phyloP scores from a whole-genome alignment of 1,139 yeast genomes.

The Pichia terricola region DNA sequence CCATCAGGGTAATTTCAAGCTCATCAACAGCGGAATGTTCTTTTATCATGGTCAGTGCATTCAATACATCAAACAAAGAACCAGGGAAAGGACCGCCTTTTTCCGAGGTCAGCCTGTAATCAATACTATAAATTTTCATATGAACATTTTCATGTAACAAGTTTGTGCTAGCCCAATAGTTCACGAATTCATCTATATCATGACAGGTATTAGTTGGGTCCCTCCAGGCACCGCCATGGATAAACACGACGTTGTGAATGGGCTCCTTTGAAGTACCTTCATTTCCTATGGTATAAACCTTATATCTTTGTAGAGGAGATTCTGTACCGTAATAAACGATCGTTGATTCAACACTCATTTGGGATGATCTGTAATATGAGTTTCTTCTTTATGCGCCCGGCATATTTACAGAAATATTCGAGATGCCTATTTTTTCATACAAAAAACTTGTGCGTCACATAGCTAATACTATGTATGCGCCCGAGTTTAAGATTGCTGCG shows the following conservation, averaged over 20 bases:
- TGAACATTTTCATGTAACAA: background rate
- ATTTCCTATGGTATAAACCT: background rate
- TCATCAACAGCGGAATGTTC: background rate
- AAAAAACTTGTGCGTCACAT: too few species aligned
- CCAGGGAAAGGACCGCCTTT: constrained; percentile 43
- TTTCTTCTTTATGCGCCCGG: too few species aligned
- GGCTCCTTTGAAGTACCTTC: background rate
- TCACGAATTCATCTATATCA: constrained; percentile 40
- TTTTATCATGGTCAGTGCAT: constrained; percentile 32
- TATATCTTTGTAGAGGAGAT: background rate
- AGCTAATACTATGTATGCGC: too few species aligned
- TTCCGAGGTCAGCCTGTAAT: constrained; percentile 62
- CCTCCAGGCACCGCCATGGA: constrained; percentile 91
- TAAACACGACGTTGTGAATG: constrained; percentile 29
- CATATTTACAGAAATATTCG: too few species aligned
- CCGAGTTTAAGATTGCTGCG: too few species aligned
- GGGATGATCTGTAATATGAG: too few species aligned
- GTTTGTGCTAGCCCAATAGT: constrained; percentile 11
- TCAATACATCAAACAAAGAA: constrained; percentile 49
- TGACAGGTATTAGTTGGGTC: constrained; percentile 52
- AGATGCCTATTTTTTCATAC: too few species aligned
- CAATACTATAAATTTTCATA: constrained; percentile 33
- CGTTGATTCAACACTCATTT: background rate
- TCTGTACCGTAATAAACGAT: background rate
- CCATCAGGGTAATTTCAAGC: constrained; percentile 34